phyloP scores from a whole-genome alignment of 108 stramenopile genomes.

The Aurantiochytrium sp. region DNA sequence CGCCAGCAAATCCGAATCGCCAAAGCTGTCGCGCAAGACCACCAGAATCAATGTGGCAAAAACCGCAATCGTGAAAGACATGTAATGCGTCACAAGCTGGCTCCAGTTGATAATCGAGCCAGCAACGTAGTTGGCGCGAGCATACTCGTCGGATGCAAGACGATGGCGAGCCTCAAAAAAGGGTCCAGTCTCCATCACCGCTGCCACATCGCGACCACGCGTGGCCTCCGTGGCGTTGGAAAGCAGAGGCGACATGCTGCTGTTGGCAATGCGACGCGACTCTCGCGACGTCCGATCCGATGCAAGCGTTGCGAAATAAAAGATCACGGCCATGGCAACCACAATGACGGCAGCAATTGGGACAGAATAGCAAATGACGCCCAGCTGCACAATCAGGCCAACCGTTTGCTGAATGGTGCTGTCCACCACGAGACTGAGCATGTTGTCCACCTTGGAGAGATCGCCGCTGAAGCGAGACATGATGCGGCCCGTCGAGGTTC shows the following conservation, averaged over 20 bases:
- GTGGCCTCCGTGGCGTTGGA: not conserved
- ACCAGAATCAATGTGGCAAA: not conserved
- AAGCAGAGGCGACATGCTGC: not conserved
- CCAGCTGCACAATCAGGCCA: constrained; percentile 55
- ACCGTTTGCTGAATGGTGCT: constrained; percentile 57
- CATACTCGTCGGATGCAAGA: not conserved
- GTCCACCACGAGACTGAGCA: constrained; percentile 45
- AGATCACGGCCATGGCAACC: constrained; percentile 55
- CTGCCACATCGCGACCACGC: not conserved
- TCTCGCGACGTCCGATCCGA: constrained; percentile 21
- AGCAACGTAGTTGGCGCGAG: not conserved
- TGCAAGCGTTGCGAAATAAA: constrained; percentile 61
- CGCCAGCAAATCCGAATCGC: not conserved
- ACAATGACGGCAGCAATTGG: constrained; percentile 58
- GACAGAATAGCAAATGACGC: constrained; percentile 52
- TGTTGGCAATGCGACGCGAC: not conserved
- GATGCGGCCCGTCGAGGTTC: constrained; percentile 79
- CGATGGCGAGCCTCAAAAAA: not conserved
- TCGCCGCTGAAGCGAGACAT: constrained; percentile 56
- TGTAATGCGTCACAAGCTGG: not conserved
- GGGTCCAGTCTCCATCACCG: not conserved
- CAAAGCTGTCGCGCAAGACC: not conserved
- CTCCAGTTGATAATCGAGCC: not conserved
- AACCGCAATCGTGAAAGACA: not conserved
- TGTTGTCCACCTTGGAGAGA: not conserved